phyloP scores from a whole-genome alignment of 257 asterid genomes.

The Oldenlandia corymbosa region DNA sequence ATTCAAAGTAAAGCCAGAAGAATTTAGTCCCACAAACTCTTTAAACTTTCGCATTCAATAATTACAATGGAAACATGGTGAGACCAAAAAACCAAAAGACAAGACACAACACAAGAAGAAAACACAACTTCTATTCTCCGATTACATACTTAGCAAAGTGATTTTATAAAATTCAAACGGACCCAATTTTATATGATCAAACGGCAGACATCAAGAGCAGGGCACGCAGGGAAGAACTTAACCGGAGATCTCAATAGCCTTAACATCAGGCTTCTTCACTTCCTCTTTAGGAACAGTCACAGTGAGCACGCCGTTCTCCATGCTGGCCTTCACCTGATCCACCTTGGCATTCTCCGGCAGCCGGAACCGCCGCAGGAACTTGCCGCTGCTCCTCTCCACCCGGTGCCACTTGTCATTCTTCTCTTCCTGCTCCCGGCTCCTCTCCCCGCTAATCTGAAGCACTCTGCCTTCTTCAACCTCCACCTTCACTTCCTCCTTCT shows the following conservation, averaged over 20 bases:
- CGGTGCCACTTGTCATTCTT: constrained; percentile 27
- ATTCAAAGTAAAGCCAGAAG: too few species aligned
- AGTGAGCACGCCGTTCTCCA: constrained; percentile 26
- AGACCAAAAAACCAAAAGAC: too few species aligned
- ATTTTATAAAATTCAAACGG: too few species aligned
- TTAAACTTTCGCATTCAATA: too few species aligned
- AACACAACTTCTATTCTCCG: too few species aligned
- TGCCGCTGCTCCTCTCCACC: constrained; percentile 23
- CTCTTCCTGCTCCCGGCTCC: constrained; percentile 27
- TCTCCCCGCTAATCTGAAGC: constrained; percentile 25
- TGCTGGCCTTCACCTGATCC: constrained; percentile 15
- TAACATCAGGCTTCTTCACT: constrained; percentile 20
- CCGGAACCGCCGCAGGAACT: constrained; percentile 22
- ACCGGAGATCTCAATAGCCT: constrained; percentile 23
- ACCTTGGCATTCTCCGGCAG: constrained; percentile 19
- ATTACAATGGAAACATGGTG: too few species aligned
- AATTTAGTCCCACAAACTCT: too few species aligned
- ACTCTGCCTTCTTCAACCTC: constrained; percentile 23
- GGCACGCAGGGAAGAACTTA: not conserved
- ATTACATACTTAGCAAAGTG: too few species aligned
- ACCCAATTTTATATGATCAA: too few species aligned
- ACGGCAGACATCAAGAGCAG: too few species aligned
- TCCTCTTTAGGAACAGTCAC: constrained; percentile 20
- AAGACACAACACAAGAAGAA: too few species aligned
- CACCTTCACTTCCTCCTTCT: constrained; percentile 25